Base-by-base conservation (phyloP, 2,329 filamentous ascomycete species). In the Epichloe bromicola region DNA sequence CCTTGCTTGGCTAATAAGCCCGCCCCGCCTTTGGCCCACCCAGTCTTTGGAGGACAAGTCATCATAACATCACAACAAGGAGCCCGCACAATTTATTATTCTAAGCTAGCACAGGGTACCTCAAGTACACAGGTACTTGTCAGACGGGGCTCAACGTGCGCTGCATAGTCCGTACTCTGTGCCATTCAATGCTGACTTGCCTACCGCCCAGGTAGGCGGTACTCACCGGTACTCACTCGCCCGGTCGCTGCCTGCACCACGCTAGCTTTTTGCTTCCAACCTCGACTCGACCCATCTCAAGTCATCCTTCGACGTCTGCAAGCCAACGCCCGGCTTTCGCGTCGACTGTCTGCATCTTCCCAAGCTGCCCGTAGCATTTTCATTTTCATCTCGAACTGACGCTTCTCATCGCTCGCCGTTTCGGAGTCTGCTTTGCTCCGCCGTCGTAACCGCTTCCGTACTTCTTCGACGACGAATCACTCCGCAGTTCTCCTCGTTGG, bases 231-330 rank as follows among this genome's bases (percentile, higher is more conserved):
- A 30, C 26, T 42, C 40, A 23, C 20, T 19, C 3, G 12, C 19
- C 40, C 40, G 8, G 10, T 14, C 17, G n/a, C 11, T n/a, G 42
- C 26, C 41, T 49, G 47, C 47, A 49, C 8, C 5, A 36, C 19
- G 36, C 42, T 38, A 46, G 46, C 38, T 41, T 48, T 48, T 48
- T 48, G 46, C 40, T 40, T n/a, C 37, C 11, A 38, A 38, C 45
- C 17, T 46, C 33, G 11, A 36, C 17, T 37, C 20, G 11, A 46
- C 47, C 47, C 48, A 30, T 43, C 47, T 36, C 33, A 37, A 19
- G 44, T 11, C 44, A 10, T 10, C n/a, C 34, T 38, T 46, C n/a
- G 15, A 17, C 33, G 11, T 33, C 34, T 23, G 5, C 48, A 47
- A 44, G 10, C 34, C 49, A 34, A 36, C 43, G 19, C 37, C 33